Percentiles rank a stretch among this genome's conserved stretches.
Conservation (phyloP, 768 basidiomycete species). For the Chalciporus pseudorubinellus region DNA sequence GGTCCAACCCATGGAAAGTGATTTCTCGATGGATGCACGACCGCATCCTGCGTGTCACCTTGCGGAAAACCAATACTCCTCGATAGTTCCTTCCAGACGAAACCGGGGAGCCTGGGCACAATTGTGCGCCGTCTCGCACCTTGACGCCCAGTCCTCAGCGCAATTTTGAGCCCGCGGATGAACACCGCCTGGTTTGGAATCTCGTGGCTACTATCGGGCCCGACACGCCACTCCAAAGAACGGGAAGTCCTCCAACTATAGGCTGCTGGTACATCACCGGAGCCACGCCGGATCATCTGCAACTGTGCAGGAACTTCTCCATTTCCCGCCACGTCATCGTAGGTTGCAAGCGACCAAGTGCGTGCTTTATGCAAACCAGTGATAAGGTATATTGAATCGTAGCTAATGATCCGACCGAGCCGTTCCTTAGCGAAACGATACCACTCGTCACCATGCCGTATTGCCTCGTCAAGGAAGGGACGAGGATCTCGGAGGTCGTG, state of each 20-base stretch:
- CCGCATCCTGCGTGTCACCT: no score
- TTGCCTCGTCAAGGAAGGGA: slow-evolving; percentile 18
- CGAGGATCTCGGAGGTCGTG: slow-evolving; percentile 19
- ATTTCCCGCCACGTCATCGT: neutral
- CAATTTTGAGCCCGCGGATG: slow-evolving; percentile 21
- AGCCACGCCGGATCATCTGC: neutral
- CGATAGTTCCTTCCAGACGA: no score
- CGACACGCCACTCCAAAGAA: slow-evolving; percentile 5
- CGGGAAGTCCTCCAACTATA: slow-evolving; percentile 11
- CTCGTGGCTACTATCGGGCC: neutral
- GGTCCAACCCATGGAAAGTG: neutral
- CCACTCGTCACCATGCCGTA: slow-evolving; percentile 24
- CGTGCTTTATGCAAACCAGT: slow-evolving; percentile 4
- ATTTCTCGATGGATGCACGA: no score
- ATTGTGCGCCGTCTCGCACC: slow-evolving; percentile 3
- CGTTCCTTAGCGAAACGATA: slow-evolving; percentile 24
- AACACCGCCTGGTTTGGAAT: slow-evolving; percentile 21
- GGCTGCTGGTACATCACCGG: neutral
- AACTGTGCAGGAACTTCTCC: slow-evolving; percentile 6
- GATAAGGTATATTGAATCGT: slow-evolving; percentile 31
- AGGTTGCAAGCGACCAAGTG: slow-evolving; percentile 31
- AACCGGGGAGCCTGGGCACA: neutral
- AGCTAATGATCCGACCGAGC: slow-evolving; percentile 14
- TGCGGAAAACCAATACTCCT: no score
- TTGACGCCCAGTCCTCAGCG: neutral